Evolutionary conservation across 352 stramenopile genomes (phyloP).

Genomic region (Phytophthora pistaciae): DNA sequence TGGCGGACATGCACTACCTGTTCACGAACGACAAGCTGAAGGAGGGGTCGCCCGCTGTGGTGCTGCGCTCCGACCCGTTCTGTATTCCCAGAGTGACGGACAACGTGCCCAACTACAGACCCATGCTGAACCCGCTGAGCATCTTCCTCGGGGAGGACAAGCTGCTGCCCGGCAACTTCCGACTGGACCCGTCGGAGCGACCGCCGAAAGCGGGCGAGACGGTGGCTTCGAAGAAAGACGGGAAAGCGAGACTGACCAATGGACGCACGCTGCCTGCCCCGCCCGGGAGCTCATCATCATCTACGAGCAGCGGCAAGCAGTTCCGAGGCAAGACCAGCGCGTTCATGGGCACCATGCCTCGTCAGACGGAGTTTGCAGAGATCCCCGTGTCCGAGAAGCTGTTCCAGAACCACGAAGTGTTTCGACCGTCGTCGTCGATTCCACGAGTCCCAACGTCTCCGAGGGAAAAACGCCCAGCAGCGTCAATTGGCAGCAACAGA

Average conservation of each 20-base stretch:
- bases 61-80: constrained; percentile 70
- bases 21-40: constrained; percentile 79
- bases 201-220: constrained; percentile 18
- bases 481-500: background rate
- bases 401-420: constrained; percentile 52
- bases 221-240: constrained; percentile 14
- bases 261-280: constrained; percentile 3
- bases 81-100: constrained; percentile 79
- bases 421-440: constrained; percentile 20
- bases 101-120: constrained; percentile 76
- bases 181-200: constrained; percentile 59
- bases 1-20: constrained; percentile 65
- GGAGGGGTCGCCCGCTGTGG: constrained; percentile 52
- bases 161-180: constrained; percentile 72
- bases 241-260: background rate
- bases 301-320: constrained; percentile 26
- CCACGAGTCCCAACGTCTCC: constrained; percentile 17
- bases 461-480: constrained; percentile 6
- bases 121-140: constrained; percentile 74
- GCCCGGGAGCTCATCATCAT: constrained; percentile 26
- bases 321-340: constrained; percentile 51
- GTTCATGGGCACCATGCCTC: constrained; percentile 70
- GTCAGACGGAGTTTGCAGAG: constrained; percentile 60
- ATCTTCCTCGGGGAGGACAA: constrained; percentile 78
- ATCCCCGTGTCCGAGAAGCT: constrained; percentile 61